Base-by-base conservation (phyloP, 176 grass and related monocot genomes). In the Rhipidocladum racemiflorum region DNA sequence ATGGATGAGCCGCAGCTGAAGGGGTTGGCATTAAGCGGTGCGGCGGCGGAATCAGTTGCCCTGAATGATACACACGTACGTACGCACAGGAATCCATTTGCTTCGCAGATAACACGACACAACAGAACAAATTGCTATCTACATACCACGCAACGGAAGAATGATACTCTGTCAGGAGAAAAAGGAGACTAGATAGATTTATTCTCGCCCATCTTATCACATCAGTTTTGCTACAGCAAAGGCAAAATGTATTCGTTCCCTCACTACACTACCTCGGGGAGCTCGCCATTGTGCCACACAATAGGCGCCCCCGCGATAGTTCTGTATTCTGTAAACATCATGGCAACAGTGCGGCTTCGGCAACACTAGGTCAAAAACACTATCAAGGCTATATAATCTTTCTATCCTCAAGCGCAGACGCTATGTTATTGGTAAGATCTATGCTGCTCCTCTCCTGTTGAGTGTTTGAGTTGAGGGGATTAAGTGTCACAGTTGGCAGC, bases 331-430 rank as follows among this genome's bases (percentile, higher is more conserved):
- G 6, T 28, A 23, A 70, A 50, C 38, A 84, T 34, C 40, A 68
- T 36, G 34, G 27, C 70, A 42, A 69, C 56, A 39, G 18, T 39
- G 71, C 21, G 57, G 10, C 83, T 72, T 78, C 59, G 10, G 48
- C 32, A 61, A 81, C 78, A 81, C 17, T 21, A 69, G 65, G 35
- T 76, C 86, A 66, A 79, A 88, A 74, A 35, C 0, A 16, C 23
- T 61, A 76, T 29, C 4, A 72, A 9, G 8, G 17, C 7, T 54
- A 44, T 73, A 45, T 53, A 43, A 82, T 1, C 62, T 65, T 72
- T 57, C 38, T 42, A 74, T 49, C 28, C 13, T 71, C 30, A 9
- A 8, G n/a, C 29, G 49, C 24, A 28, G 29, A 46, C 6, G 49
- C 59, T n/a, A 10, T 40, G 28, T 59, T 40, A 16, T 59, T 50